Base-by-base conservation (phyloP, 116 monocot genomes). In the Cymodocea nodosa region DNA sequence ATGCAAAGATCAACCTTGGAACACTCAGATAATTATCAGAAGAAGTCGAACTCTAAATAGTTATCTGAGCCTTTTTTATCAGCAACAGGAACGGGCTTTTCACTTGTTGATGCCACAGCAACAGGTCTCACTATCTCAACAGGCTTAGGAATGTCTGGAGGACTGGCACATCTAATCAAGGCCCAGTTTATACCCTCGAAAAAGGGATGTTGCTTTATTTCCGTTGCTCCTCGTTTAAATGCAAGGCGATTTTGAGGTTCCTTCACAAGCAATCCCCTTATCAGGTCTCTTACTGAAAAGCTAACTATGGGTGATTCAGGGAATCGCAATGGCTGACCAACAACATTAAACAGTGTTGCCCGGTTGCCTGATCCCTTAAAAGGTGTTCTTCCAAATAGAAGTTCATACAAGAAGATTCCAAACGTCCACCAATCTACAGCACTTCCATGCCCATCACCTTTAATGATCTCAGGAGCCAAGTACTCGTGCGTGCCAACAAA, bases 401-500 rank as follows among this genome's bases (percentile, higher is more conserved):
- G 79, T 71, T 86, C 86, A 39, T 86, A 86, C 15, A 86, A 39
- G 61, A 86, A 86, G 23, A 86, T 86, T n/a, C 86, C 86, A 13
- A 80, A 77, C 0, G 82, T 82, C 86, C 86, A 86, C 86, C 82
- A 86, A 25, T 86, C 86, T 9, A 86, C 86, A 0, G 86, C 86
- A 56, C 82, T 82, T 7, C 86, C 82, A 73, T 86, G 86, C 4
- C 86, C 82, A 64, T 86, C 86, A 2, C 83, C 83, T 63, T 87
- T 82, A 66, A 83, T 78, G 67, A 86, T 82, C 82, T 86, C 82
- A 0, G 82, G 80, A 2, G 86, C 86, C 67, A 86, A 48, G 68
- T 87, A 87, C 73, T 87, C 86, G 16, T 87, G 86, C 4, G 86
- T 87, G 2, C 83, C 86, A 8, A 87, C 86, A 58, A 87, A 83